Percentiles rank a stretch among this genome's conserved stretches.
These are phyloP conservation scores for Dittrichia graveolens DNA, from an alignment of 129 eudicot genomes.

Conservation along the genomic window DNA sequence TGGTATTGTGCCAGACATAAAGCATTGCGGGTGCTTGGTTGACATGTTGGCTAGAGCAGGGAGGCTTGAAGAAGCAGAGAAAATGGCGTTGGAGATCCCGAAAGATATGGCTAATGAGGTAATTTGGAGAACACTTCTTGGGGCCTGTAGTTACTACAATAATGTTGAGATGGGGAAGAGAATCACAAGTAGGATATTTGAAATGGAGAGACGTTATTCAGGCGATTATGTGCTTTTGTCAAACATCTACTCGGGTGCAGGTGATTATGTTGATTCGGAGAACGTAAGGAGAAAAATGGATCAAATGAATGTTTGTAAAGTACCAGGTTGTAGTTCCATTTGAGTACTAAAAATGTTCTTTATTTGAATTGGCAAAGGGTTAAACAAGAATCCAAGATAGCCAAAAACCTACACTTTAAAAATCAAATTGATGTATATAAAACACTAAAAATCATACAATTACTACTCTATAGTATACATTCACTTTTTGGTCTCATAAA, in stretches of 20 bases:
- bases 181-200: slow-evolving; percentile 56
- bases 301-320: slow-evolving; percentile 44
- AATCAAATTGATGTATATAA: slow-evolving; percentile 1
- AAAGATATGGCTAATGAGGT: slow-evolving; percentile 44
- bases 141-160: slow-evolving; percentile 72
- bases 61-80: slow-evolving; percentile 59
- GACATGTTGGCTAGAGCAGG: slow-evolving; percentile 66
- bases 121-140: slow-evolving; percentile 77
- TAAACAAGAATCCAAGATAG: not conserved
- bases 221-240: slow-evolving; percentile 83
- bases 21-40: slow-evolving; percentile 61
- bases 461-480: slow-evolving; percentile 25
- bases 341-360: not conserved
- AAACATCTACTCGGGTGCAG: slow-evolving; percentile 53
- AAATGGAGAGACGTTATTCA: slow-evolving; percentile 57
- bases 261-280: slow-evolving; percentile 59
- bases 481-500: slow-evolving; percentile 6
- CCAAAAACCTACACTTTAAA: not conserved
- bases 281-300: slow-evolving; percentile 59
- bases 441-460: slow-evolving; percentile 2
- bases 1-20: slow-evolving; percentile 43
- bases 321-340: slow-evolving; percentile 47
- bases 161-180: slow-evolving; percentile 63
- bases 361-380: not conserved
- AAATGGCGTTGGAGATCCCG: slow-evolving; percentile 52